These are phyloP conservation scores for Kokia cookei DNA, from an alignment of 441 rosid species.

Conservation along the genomic window DNA sequence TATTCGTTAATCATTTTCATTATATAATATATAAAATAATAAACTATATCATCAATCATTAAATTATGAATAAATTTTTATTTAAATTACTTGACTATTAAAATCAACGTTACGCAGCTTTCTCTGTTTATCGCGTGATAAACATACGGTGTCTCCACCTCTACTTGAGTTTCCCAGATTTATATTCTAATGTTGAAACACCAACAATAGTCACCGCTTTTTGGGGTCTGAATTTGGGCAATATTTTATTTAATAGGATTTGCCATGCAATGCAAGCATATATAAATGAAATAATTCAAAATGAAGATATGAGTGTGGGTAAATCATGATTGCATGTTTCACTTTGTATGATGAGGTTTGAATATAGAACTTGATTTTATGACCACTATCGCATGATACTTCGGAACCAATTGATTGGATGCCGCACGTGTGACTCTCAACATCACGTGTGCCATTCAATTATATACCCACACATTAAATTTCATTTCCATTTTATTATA, in stretches of 20 bases:
- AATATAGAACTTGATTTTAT: slow-evolving; percentile 20
- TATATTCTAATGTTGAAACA: slow-evolving; percentile 2
- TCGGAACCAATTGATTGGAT: slow-evolving; percentile 13
- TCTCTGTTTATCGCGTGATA: slow-evolving; percentile 3
- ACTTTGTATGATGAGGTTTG: slow-evolving; percentile 28
- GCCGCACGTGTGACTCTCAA: slow-evolving; percentile 27
- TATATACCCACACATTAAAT: not conserved
- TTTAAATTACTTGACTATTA: too few species aligned
- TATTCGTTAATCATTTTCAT: too few species aligned
- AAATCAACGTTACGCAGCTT: too few species aligned
- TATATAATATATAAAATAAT: too few species aligned
- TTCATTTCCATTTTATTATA: too few species aligned
- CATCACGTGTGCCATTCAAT: not conserved
- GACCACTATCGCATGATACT: slow-evolving; percentile 29
- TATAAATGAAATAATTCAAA: not conserved
- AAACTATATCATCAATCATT: too few species aligned
- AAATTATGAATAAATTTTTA: too few species aligned
- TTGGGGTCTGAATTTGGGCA: not conserved
- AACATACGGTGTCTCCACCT: not conserved
- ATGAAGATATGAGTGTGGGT: not conserved
- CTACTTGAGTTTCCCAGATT: slow-evolving; percentile 27
- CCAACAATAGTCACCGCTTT: slow-evolving; percentile 19
- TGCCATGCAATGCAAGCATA: not conserved
- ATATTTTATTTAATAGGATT: not conserved
- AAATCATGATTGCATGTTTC: slow-evolving; percentile 26